These are phyloP conservation scores for Xylaria sp. DNA, from an alignment of 2,329 filamentous ascomycete genomes.

Conservation along the genomic window DNA sequence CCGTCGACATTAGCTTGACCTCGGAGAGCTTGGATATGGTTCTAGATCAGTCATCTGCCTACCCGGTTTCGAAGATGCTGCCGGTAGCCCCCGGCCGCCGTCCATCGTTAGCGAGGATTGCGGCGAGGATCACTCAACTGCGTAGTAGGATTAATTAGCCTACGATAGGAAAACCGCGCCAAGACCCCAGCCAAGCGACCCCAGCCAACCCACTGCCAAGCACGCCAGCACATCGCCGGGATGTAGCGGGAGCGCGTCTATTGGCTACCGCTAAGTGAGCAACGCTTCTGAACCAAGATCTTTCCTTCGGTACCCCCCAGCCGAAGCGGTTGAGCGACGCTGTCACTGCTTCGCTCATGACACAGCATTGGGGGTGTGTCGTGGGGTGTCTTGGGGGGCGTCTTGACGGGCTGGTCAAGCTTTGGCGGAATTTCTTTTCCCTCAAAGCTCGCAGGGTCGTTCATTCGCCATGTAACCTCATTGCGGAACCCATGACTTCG, in stretches of 20 bases:
- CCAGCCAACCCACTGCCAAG: slow-evolving; percentile 7
- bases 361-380: neutral
- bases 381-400: neutral
- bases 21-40: neutral
- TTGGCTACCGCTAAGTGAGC: slow-evolving; percentile 3
- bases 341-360: slow-evolving; percentile 4
- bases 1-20: slow-evolving; percentile 17
- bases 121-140: neutral
- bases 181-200: neutral
- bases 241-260: slow-evolving; percentile 2
- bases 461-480: slow-evolving; percentile 15
- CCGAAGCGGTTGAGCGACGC: slow-evolving; percentile 3
- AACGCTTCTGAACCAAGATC: slow-evolving; percentile 12
- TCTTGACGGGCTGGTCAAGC: neutral
- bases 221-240: slow-evolving; percentile 12
- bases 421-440: slow-evolving; percentile 12
- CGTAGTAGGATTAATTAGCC: neutral
- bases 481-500: slow-evolving; percentile 4
- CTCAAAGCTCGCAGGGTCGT: slow-evolving; percentile 13
- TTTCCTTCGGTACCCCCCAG: slow-evolving; percentile 1
- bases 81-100: neutral
- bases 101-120: neutral
- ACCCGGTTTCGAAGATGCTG: slow-evolving; percentile 15
- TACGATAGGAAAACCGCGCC: slow-evolving; percentile 5
- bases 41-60: slow-evolving; percentile 23